Conservation (phyloP, 352 stramenopile species). For the Pythium plurisporium region DNA sequence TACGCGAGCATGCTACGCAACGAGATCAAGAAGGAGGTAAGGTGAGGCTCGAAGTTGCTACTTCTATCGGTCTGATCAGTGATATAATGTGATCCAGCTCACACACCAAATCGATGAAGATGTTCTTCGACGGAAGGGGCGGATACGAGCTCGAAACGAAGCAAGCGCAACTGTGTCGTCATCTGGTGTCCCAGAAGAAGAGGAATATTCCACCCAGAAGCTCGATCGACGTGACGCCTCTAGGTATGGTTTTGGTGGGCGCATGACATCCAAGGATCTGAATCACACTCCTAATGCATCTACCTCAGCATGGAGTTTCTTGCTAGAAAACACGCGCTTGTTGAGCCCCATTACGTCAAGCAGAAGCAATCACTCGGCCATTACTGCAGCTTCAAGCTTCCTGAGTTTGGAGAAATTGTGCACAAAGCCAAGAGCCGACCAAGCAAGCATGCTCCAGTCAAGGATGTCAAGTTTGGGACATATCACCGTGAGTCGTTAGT, state of each 20-base stretch:
- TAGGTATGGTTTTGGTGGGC: constrained; percentile 20
- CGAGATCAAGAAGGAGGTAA: constrained; percentile 75
- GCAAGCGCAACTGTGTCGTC: neutral
- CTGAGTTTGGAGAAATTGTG: neutral
- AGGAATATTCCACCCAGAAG: neutral
- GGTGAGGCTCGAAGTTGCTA: neutral
- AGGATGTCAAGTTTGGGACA: neutral
- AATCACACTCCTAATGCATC: neutral
- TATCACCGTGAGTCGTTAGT: constrained; percentile 42
- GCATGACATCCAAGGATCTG: neutral
- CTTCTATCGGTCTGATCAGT: neutral
- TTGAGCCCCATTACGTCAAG: constrained; percentile 37
- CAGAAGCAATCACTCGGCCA: constrained; percentile 37
- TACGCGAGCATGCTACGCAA: constrained; percentile 58
- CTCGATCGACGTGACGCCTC: constrained; percentile 30
- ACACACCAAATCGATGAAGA: constrained; percentile 59
- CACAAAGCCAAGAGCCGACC: neutral
- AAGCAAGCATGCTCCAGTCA: neutral
- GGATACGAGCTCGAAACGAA: neutral
- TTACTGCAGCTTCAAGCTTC: constrained; percentile 60
- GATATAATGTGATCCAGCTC: constrained; percentile 25
- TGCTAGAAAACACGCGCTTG: constrained; percentile 39
- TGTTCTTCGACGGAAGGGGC: constrained; percentile 21
- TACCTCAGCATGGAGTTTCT: constrained; percentile 41
- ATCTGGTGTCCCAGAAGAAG: neutral